A percentile compares a stretch with the other conserved stretches of the same genome.
Evolutionary conservation across 257 asterid genomes (phyloP).

Genomic region (Solanum neorickii): DNA sequence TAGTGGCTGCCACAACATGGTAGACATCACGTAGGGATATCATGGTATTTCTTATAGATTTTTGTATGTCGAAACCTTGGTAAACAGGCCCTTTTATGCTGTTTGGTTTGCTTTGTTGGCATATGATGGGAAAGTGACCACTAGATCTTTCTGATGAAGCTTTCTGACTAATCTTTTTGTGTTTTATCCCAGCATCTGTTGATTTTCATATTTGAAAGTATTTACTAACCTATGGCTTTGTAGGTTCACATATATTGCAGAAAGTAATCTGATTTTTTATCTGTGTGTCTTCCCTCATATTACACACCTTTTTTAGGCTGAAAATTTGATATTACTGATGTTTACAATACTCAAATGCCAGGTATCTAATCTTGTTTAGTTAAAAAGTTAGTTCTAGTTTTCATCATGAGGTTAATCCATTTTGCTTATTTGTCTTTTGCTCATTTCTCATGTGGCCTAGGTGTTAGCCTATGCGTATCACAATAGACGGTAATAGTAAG

Average conservation of each 20-base stretch:
- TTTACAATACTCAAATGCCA: background rate
- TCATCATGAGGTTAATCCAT: constrained; percentile 25
- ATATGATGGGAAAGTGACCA: constrained; percentile 7
- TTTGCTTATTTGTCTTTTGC: constrained; percentile 9
- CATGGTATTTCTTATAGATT: constrained; percentile 33
- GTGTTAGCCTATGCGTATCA: constrained; percentile 8
- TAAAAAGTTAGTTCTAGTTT: constrained; percentile 33
- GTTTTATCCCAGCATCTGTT: constrained; percentile 3
- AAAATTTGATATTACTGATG: background rate
- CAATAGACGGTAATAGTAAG: constrained; percentile 12
- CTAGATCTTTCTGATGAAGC: constrained; percentile 33
- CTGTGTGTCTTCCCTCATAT: background rate
- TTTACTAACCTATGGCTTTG: background rate
- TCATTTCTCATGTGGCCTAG: background rate
- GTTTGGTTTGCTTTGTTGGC: constrained; percentile 23
- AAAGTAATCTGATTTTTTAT: background rate
- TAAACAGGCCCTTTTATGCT: constrained; percentile 30
- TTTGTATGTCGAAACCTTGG: constrained; percentile 3
- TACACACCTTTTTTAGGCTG: background rate
- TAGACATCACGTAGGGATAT: constrained; percentile 40
- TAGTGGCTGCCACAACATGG: constrained; percentile 51
- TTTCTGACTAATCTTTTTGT: constrained; percentile 13
- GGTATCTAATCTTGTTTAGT: constrained; percentile 5
- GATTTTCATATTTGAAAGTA: background rate
- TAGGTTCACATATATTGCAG: background rate